Conservation (phyloP, 192 early-diverging fungal species). For the Allomyces arbusculus region DNA sequence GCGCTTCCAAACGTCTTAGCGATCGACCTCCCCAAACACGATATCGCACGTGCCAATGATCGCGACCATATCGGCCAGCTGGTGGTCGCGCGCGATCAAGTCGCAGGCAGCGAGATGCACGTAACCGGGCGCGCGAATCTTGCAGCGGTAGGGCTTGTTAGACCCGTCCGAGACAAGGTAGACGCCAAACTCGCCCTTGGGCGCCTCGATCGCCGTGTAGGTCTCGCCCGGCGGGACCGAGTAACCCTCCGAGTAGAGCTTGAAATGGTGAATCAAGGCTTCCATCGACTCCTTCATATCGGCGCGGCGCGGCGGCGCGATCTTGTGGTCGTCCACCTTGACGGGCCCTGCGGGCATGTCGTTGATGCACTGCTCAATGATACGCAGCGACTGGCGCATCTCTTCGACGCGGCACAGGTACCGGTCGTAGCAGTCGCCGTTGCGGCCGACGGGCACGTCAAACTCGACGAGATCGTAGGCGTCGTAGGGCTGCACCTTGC, state of each 20-base stretch:
- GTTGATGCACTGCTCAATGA: constrained; percentile 88
- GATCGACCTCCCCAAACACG: constrained; percentile 90
- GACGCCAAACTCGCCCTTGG: constrained; percentile 97
- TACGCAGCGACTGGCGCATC: constrained; percentile 90
- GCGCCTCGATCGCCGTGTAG: constrained; percentile 91
- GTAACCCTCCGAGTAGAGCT: constrained; percentile 97
- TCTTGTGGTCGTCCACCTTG: constrained; percentile 95
- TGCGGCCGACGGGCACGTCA: constrained; percentile 84
- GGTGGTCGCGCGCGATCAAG: constrained; percentile 74
- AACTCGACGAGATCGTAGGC: constrained; percentile 90
- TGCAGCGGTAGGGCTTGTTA: constrained; percentile 90
- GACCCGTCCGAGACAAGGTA: constrained; percentile 83
- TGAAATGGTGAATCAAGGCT: constrained; percentile 96
- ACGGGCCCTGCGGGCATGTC: constrained; percentile 86
- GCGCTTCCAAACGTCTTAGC: constrained; percentile 16
- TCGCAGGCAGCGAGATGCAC: constrained; percentile 77
- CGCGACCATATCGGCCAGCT: constrained; percentile 85
- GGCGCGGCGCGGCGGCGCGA: constrained; percentile 74
- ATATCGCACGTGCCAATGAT: constrained; percentile 97
- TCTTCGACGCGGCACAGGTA: constrained; percentile 95
- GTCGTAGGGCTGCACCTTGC: constrained; percentile 85
- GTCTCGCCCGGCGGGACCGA: constrained; percentile 93
- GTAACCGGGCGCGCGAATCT: constrained; percentile 92
- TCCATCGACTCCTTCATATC: constrained; percentile 99
- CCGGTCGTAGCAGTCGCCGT: constrained; percentile 90